Evolutionary conservation across 495 filamentous ascomycete species (phyloP), one percentile per base, ranked within the genome.

Genomic region (Penicillium antarcticum): DNA sequence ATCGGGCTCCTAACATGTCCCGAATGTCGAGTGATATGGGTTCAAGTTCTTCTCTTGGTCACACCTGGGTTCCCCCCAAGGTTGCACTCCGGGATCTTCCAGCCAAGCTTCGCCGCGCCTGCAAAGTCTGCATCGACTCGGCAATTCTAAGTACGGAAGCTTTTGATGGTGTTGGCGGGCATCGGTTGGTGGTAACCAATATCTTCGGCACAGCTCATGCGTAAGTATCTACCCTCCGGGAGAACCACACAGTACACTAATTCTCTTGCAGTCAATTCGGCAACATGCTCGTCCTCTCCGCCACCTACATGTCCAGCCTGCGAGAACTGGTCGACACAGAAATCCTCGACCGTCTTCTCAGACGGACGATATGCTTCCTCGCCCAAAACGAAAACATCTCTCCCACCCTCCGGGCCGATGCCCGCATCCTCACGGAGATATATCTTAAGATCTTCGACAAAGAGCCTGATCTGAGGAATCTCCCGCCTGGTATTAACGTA

Each of bases 191-290:
- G 29, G 83, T 96, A 37, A 97, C 92, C 8, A 97, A 96, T 61
- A 88, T 96, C 19, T 95, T 95, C 67, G 92, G 92, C 18, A 97
- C 92, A 11, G 87, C 91, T 55, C 92, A 96, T 78, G 92, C 92
- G 91, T 97, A 91, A 83, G 91, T 82, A 18, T 33, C 12, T 11
- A 11, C 39, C 31, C 16, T 11, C 4, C n/a, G n/a, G n/a, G n/a
- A n/a, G n/a, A n/a, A n/a, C n/a, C n/a, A n/a, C n/a, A n/a, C 21
- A 23, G 2, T 5, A 2, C 21, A 14, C 37, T 18, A 47, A 33
- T 34, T 47, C 23, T 37, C 26, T 54, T 35, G 33, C 51, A 96
- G 92, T 9, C 94, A 97, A 91, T 98, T 95, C 69, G 94, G 94
- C 43, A 98, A 97, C 63, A 84, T 97, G 62, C 73, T 97, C 37